These are phyloP conservation scores for Pisolithus sp. DNA, from an alignment of 768 basidiomycete species.

Conservation along the genomic window DNA sequence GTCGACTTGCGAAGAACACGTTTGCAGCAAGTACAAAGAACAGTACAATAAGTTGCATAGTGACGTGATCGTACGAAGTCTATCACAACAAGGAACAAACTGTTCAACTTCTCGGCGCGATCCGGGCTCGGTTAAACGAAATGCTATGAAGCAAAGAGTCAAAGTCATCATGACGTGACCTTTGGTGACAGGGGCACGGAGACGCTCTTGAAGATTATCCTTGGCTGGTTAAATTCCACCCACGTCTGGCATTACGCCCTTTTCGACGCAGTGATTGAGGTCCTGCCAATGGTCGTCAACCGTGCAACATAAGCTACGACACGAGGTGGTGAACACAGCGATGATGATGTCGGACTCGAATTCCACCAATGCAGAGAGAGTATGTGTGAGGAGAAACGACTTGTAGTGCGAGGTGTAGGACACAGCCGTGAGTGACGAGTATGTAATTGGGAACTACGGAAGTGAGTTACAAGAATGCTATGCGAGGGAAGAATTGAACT, in stretches of 20 bases:
- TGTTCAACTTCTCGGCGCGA: conserved; percentile 13
- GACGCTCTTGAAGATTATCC: conserved; percentile 6
- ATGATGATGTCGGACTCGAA: conserved; percentile 13
- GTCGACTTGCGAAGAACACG: too few species aligned
- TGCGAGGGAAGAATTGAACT: background rate
- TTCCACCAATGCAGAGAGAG: conserved; percentile 16
- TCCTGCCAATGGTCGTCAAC: conserved; percentile 16
- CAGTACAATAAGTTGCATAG: too few species aligned
- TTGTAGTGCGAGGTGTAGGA: conserved; percentile 17
- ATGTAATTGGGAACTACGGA: conserved; percentile 7
- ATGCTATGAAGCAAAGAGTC: conserved; percentile 1
- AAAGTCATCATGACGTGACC: background rate
- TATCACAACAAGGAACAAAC: background rate
- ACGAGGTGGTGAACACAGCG: conserved; percentile 15
- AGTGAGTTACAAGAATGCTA: background rate
- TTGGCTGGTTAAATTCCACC: conserved; percentile 7
- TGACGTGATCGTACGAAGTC: too few species aligned
- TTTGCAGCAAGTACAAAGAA: too few species aligned
- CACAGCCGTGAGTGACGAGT: conserved; percentile 11
- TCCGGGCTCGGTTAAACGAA: conserved; percentile 11
- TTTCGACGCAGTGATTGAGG: conserved; percentile 13
- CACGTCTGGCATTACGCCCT: conserved; percentile 11
- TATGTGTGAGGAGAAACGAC: conserved; percentile 19
- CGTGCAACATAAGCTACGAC: conserved; percentile 14
- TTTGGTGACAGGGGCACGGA: too few species aligned